Evolutionary conservation across 1,284 basidiomycete species (phyloP).

Genomic region (Fomes fomentarius): DNA sequence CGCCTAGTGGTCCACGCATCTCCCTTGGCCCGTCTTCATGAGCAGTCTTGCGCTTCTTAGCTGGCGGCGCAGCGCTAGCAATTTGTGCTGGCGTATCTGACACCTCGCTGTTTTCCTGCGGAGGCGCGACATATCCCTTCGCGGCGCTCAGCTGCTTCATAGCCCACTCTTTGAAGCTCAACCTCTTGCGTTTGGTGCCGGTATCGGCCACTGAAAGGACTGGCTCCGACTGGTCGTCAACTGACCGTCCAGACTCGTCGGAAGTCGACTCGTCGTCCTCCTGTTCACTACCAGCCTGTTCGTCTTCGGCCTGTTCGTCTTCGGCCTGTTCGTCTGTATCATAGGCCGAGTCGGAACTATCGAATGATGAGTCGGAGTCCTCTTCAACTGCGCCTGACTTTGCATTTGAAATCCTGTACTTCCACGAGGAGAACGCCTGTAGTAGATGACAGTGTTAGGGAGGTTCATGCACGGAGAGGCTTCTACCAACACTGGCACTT

Average conservation of each 20-base stretch:
- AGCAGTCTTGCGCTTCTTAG: slow-evolving; percentile 48
- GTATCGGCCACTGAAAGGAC: slow-evolving; percentile 1
- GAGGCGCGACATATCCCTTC: slow-evolving; percentile 51
- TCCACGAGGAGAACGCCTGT: slow-evolving; percentile 33
- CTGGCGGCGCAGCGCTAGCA: slow-evolving; percentile 29
- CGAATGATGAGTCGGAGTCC: slow-evolving; percentile 68
- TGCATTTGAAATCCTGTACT: slow-evolving; percentile 23
- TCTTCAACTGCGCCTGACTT: slow-evolving; percentile 17
- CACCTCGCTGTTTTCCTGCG: not conserved
- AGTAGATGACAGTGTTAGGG: not conserved
- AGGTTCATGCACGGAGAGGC: not conserved
- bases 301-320: slow-evolving; percentile 24
- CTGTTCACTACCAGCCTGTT: slow-evolving; percentile 21
- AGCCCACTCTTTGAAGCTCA: slow-evolving; percentile 87
- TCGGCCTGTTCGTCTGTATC: slow-evolving; percentile 45
- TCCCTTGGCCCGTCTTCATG: slow-evolving; percentile 35
- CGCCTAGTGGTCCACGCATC: slow-evolving; percentile 72
- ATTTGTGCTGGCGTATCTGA: slow-evolving; percentile 10
- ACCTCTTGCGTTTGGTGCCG: slow-evolving; percentile 39
- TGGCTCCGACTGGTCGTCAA: slow-evolving; percentile 19
- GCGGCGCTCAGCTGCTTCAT: slow-evolving; percentile 68
- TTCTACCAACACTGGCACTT: slow-evolving; percentile 43
- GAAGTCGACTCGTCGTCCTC: slow-evolving; percentile 13
- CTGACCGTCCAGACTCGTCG: not conserved
- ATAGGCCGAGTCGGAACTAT: slow-evolving; percentile 75